A percentile compares a stretch with the other conserved stretches of the same genome.
These are phyloP conservation scores for Penicillium dipodomyicola DNA, from an alignment of 495 filamentous ascomycete species.

Conservation along the genomic window DNA sequence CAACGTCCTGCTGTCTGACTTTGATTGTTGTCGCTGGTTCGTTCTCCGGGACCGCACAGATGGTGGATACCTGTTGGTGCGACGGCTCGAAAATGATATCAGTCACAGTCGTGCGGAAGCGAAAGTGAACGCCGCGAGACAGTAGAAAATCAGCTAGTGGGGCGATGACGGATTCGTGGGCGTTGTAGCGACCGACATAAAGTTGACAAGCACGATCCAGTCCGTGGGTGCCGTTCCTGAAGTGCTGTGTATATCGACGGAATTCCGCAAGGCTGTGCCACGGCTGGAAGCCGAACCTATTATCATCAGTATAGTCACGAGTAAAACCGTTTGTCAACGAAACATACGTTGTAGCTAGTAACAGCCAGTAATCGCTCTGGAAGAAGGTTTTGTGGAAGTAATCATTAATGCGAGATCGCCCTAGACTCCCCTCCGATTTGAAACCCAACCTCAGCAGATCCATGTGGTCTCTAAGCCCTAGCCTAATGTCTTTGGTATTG, in stretches of 20 bases:
- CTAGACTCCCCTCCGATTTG: slow-evolving; percentile 34
- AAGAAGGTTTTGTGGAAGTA: slow-evolving; percentile 40
- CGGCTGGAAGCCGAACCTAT: slow-evolving; percentile 41
- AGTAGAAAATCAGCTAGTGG: slow-evolving; percentile 38
- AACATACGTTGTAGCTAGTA: slow-evolving; percentile 35
- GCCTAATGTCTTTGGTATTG: not conserved
- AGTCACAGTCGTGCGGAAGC: slow-evolving; percentile 25
- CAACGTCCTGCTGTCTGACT: slow-evolving; percentile 21
- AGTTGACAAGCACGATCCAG: slow-evolving; percentile 27
- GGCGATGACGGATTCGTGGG: slow-evolving; percentile 36
- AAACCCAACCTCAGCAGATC: slow-evolving; percentile 32
- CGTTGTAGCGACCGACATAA: slow-evolving; percentile 31
- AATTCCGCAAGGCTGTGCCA: slow-evolving; percentile 41
- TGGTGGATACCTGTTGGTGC: slow-evolving; percentile 14
- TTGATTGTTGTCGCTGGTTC: slow-evolving; percentile 12
- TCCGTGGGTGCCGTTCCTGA: slow-evolving; percentile 20
- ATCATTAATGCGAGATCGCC: slow-evolving; percentile 35
- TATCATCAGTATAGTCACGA: not conserved
- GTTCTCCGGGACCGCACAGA: slow-evolving; percentile 12
- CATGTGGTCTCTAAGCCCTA: slow-evolving; percentile 24
- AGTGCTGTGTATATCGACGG: slow-evolving; percentile 24
- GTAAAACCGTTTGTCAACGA: not conserved
- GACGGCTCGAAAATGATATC: slow-evolving; percentile 15
- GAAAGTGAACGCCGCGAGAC: slow-evolving; percentile 40
- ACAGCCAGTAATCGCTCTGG: slow-evolving; percentile 39